Evolutionary conservation across 2,329 filamentous ascomycete genomes (phyloP).

Genomic region (Ophiostoma fasciatum): DNA sequence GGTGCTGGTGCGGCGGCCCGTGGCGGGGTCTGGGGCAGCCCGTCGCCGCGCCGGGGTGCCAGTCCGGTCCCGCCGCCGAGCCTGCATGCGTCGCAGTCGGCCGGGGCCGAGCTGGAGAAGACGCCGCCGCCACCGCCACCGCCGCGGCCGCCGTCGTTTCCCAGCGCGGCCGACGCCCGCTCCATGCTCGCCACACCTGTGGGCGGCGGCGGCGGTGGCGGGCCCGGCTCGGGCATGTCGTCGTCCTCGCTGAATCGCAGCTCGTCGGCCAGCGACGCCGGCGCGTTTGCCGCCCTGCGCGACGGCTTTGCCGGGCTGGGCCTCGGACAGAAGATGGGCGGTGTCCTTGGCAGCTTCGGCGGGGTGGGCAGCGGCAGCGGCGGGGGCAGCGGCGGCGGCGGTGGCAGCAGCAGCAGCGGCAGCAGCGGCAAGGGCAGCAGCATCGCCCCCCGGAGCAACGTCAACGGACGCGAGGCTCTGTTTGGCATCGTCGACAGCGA

Average conservation of each 20-base stretch:
- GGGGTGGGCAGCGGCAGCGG: slow-evolving; percentile 2
- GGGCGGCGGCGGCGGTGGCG: background rate
- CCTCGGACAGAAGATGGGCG: slow-evolving; percentile 12
- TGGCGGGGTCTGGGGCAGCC: too few species aligned
- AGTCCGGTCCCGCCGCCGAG: slow-evolving; percentile 21
- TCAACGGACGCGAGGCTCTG: slow-evolving; percentile 5
- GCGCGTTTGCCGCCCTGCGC: slow-evolving; percentile 11
- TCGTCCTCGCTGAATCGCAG: slow-evolving; percentile 7
- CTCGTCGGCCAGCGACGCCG: slow-evolving; percentile 8
- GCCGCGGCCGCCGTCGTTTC: background rate
- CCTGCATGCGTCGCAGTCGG: slow-evolving; percentile 14
- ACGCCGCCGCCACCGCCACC: background rate
- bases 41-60: slow-evolving; percentile 16
- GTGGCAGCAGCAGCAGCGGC: background rate
- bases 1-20: too few species aligned
- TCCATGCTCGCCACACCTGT: slow-evolving; percentile 10
- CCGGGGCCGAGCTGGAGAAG: slow-evolving; percentile 7
- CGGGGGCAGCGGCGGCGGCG: slow-evolving; percentile 9
- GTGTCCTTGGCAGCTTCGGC: slow-evolving; percentile 12
- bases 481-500: slow-evolving; percentile 5
- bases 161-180: slow-evolving; percentile 6
- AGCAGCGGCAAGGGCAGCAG: background rate
- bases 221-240: background rate
- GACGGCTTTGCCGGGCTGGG: slow-evolving; percentile 13
- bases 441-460: slow-evolving; percentile 1